These are phyloP conservation scores for Trichoderma atroviride DNA, from an alignment of 2,329 filamentous ascomycete species.

Conservation along the genomic window DNA sequence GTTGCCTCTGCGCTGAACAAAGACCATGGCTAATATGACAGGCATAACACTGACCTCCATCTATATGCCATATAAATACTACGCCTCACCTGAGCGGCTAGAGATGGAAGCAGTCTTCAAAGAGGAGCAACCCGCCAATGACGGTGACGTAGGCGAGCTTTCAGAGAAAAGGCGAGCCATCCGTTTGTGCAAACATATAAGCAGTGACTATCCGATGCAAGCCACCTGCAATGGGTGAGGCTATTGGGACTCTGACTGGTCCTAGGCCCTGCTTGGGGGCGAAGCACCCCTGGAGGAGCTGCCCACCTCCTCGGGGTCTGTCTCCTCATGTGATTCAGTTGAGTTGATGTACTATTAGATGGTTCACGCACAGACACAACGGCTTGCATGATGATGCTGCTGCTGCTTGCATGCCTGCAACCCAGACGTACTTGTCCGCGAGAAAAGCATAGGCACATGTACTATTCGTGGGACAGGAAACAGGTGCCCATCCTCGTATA, in stretches of 20 bases:
- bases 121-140: neutral
- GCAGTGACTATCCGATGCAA: conserved; percentile 6
- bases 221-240: neutral
- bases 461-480: neutral
- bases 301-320: neutral
- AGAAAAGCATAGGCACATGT: neutral
- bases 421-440: neutral
- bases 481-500: neutral
- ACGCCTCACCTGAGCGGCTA: neutral
- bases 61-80: neutral
- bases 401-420: too few relatives aligned
- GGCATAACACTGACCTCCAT: too few relatives aligned
- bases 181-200: neutral
- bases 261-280: neutral
- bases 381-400: too few relatives aligned
- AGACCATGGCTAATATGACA: neutral
- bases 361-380: neutral
- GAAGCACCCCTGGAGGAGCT: neutral
- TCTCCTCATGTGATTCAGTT: neutral
- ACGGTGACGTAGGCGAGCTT: neutral
- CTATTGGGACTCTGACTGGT: neutral
- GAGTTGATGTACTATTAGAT: neutral
- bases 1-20: neutral
- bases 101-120: neutral
- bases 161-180: neutral